A percentile compares a stretch with the other conserved stretches of the same genome.
Conservation (phyloP, 352 stramenopile species). For the Pythium sp. region DNA sequence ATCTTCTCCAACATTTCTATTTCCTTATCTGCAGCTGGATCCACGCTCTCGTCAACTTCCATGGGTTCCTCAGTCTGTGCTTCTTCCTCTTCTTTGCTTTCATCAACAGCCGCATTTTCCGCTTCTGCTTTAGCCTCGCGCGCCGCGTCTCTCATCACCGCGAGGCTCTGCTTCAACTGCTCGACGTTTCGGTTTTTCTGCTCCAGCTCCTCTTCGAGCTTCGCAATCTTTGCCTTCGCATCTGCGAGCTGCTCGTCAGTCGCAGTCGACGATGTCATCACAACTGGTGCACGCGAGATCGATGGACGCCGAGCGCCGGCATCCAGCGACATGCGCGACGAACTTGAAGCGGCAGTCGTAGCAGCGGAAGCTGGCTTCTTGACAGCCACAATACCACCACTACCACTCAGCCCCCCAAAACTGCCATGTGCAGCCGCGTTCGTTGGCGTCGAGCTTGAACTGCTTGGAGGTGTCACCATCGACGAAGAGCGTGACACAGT, state of each 20-base stretch:
- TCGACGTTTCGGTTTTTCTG: slow-evolving; percentile 66
- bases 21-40: slow-evolving; percentile 19
- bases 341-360: slow-evolving; percentile 2
- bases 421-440: slow-evolving; percentile 8
- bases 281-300: slow-evolving; percentile 16
- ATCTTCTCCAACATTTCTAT: slow-evolving; percentile 47
- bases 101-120: background rate
- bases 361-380: slow-evolving; percentile 17
- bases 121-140: slow-evolving; percentile 13
- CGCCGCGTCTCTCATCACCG: slow-evolving; percentile 41
- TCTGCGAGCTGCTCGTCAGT: slow-evolving; percentile 51
- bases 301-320: slow-evolving; percentile 4
- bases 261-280: slow-evolving; percentile 6
- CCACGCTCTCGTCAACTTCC: slow-evolving; percentile 28
- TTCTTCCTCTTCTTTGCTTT: slow-evolving; percentile 25
- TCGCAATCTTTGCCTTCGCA: slow-evolving; percentile 44
- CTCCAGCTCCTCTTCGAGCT: slow-evolving; percentile 67
- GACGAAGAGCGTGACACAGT: slow-evolving; percentile 14
- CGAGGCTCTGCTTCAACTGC: slow-evolving; percentile 63
- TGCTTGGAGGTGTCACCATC: slow-evolving; percentile 12
- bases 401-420: background rate
- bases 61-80: slow-evolving; percentile 26
- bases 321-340: slow-evolving; percentile 32
- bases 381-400: slow-evolving; percentile 9
- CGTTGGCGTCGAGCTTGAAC: slow-evolving; percentile 5